phyloP scores from a whole-genome alignment of 306 rosid species.

The Lathyrus aphaca region DNA sequence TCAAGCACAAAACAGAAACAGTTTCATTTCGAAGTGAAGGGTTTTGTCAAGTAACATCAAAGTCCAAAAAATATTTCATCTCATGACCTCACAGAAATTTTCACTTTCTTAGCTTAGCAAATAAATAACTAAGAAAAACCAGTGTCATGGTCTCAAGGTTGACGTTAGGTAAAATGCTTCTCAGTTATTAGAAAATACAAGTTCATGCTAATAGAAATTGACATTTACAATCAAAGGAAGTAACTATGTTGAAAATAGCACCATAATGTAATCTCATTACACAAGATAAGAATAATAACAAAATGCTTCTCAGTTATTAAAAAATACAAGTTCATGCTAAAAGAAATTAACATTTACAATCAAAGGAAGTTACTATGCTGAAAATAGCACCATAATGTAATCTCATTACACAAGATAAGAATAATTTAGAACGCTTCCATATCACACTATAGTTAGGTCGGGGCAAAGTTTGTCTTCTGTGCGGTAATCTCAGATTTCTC shows the following conservation, averaged over 20 bases:
- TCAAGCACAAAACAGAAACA: constrained; percentile 14
- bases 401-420: constrained; percentile 21
- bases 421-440: neutral
- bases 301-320: constrained; percentile 3
- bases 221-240: neutral
- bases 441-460: neutral
- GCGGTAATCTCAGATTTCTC: constrained; percentile 8
- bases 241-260: neutral
- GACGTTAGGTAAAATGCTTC: constrained; percentile 16
- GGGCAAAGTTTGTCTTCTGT: neutral
- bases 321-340: neutral
- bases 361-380: neutral
- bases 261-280: constrained; percentile 11
- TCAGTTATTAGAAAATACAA: constrained; percentile 4
- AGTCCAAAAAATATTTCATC: constrained; percentile 12
- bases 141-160: constrained; percentile 27
- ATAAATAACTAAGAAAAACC: neutral
- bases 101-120: constrained; percentile 20
- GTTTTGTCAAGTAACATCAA: neutral
- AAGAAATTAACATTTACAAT: constrained; percentile 10
- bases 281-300: too few species aligned
- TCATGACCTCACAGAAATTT: constrained; percentile 9
- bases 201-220: neutral
- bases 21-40: neutral
- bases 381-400: constrained; percentile 12